Base-by-base conservation (phyloP, 139 green algal genomes). In the Chlorella sp. region DNA sequence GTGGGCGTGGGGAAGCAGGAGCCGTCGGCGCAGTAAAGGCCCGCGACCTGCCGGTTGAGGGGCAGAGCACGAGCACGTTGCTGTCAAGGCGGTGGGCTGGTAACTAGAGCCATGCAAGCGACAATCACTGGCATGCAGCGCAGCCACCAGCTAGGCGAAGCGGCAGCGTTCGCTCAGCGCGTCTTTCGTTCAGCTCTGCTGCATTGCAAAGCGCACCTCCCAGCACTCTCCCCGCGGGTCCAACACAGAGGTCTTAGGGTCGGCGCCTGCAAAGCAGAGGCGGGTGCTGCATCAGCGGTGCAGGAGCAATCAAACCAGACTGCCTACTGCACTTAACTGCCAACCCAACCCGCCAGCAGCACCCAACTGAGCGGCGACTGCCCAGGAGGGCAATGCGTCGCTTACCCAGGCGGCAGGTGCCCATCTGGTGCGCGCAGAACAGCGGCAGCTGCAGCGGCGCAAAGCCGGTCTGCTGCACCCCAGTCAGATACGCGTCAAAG, bases 371-470 rank as follows among this genome's bases (percentile, higher is more conserved):
- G 25, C 26, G 25, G 62, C 62, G 6, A 26, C 11, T 69, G 32
- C 7, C n/a, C n/a, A 20, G 64, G 64, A 28, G 34, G 28, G n/a
- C n/a, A n/a, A n/a, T n/a, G n/a, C n/a, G n/a, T n/a, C n/a, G n/a
- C n/a, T n/a, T n/a, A 56, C 94, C 94, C 88, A 97, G 93, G 56
- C 89, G 80, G 70, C 76, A 89, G 26, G 86, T 94, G 63, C 93
- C 94, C 87, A 95, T 96, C 86, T 96, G 93, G 75, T 96, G 93
- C 15, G 92, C 92, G 0, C 70, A 87, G 25, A 95, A 78, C 11
- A 92, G n/a, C 4, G 87, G 28, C 25, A 83, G 84, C 55, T 74
- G 69, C 75, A 89, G 85, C 13, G 88, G 76, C 17, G 70, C 26
- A 4, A 89, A 55, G 0, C 91, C 83, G 23, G 25, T 30, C 12